phyloP scores from a whole-genome alignment of 257 asterid species.

The Thymus quinquecostatus region DNA sequence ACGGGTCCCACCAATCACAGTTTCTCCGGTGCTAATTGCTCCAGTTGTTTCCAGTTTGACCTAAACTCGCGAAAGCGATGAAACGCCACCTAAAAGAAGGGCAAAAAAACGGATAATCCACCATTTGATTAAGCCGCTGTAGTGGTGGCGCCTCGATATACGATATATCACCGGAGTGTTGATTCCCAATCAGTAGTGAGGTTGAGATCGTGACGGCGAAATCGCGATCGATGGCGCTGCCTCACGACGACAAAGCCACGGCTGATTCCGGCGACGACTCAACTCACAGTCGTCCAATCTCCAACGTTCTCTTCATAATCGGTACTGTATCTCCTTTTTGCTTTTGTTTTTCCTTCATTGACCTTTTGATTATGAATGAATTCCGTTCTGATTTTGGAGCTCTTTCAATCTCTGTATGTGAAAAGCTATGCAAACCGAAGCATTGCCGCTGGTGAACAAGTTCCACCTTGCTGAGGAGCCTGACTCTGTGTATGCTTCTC shows the following conservation, averaged over 20 bases:
- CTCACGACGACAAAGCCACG: slow-evolving; percentile 48
- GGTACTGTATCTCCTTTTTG: slow-evolving; percentile 65
- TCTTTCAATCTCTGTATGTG: background rate
- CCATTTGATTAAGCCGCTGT: background rate
- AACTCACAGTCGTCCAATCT: slow-evolving; percentile 50
- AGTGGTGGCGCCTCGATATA: background rate
- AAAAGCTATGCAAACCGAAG: slow-evolving; percentile 96
- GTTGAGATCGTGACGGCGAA: slow-evolving; percentile 10
- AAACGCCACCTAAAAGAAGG: too few relatives aligned
- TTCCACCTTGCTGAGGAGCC: slow-evolving; percentile 69
- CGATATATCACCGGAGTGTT: slow-evolving; percentile 11
- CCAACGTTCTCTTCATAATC: slow-evolving; percentile 75
- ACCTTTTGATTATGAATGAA: background rate
- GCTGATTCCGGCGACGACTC: slow-evolving; percentile 46
- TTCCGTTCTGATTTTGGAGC: slow-evolving; percentile 25
- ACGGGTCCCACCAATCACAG: slow-evolving; percentile 16
- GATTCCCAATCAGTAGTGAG: slow-evolving; percentile 21
- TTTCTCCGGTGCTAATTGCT: slow-evolving; percentile 15
- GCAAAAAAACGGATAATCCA: background rate
- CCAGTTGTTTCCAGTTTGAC: slow-evolving; percentile 30
- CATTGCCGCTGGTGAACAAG: slow-evolving; percentile 75
- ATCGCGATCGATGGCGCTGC: slow-evolving; percentile 58
- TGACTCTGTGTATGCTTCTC: slow-evolving; percentile 54
- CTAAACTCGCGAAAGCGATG: slow-evolving; percentile 17
- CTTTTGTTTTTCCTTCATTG: background rate